Base-by-base conservation (phyloP, 345 rosid genomes). In the Jatropha curcas region DNA sequence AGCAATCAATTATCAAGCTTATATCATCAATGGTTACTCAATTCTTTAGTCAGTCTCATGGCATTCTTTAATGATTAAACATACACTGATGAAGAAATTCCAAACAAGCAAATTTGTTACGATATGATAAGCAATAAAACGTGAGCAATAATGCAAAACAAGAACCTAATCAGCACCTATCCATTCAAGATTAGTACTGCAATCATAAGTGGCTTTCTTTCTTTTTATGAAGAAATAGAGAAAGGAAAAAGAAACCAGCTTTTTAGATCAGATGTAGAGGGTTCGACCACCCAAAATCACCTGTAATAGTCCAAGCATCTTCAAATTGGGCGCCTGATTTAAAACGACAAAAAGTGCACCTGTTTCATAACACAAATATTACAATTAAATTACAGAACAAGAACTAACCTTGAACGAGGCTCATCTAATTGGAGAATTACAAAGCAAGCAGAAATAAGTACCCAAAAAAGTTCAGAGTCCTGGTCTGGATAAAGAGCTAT, bases 231-330 rank as follows among this genome's bases (percentile, higher is more conserved):
- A 14, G 12, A 41, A 10, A 41, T 17, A 19, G 34, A 60, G 1
- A 24, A 45, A 59, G 2, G 22, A 52, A 52, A 28, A 72, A 64
- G 20, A 68, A 33, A 13, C 72, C 33, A 39, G 55, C n/a, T 34
- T 51, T 19, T 27, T n/a, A 52, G 28, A 70, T 72, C 22, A 74
- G 55, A 71, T 71, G 17, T 7, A 46, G 71, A 63, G 63, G 53
- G 25, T 19, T 53, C 24, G 60, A 64, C 71, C 25, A 66, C 56
- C 28, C 16, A 64, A 59, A 74, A 31, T 83, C 76, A 92, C 95
- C 96, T 94, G 98, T 76, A 94, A 82, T 62, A 94, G 92, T 35
- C 99, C 98, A 80, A 94, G 98, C 94, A 90, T 83, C 91, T 90
- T 92, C 87, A 92, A 84, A 81, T 90, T 94, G 76, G 98, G 99